Evolutionary conservation across 2,329 filamentous ascomycete genomes (phyloP), one percentile per base, ranked within the genome.

Genomic region (Volutella citrinella): DNA sequence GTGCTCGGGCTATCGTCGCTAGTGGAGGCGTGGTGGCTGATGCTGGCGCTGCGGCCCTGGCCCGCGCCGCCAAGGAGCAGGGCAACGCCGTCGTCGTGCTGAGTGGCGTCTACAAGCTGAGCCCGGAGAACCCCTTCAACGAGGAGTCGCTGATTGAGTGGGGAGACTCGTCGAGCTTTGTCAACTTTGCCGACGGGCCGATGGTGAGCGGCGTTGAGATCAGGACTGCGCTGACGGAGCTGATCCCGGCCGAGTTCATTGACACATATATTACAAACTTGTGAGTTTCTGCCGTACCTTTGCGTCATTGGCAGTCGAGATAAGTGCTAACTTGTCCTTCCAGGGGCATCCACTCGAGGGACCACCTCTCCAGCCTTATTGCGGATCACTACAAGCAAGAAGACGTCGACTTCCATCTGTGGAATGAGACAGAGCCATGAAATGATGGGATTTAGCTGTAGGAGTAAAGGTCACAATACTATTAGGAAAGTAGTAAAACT

Each of bases 61-160:
- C 90, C 5, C 82, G 84, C 42, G 89, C 90, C 7, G 93, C 93
- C 11, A 84, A 84, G 56, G 81, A 84, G 46, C 84, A 90, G 52
- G 80, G 83, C 46, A 87, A 84, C 16, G 85, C 89, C 0, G 90
- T 98, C 13, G 82, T 97, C 16, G 87, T 94, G 4, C 77, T 98
- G 26, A 86, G 84, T 32, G 91, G 89, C 19, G 83, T 97, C 14
- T 97, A 96, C 70, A 95, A 95, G 64, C 77, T 98, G 35, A 94
- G 87, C 49, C 90, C 93, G 0, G 82, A 94, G 39, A 91, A 89
- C 52, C 85, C 89, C 2, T 90, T 89, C 52, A 82, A 93, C 52
- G 82, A 85, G 33, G 84, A 88, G 45, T 79, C 81, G 5, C 68
- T 95, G 41, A 85, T 95, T 38, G 91, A 96, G 64, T 88, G 88